Conservation (phyloP, 1,284 basidiomycete genomes). For the Rugosomyces carneus region DNA sequence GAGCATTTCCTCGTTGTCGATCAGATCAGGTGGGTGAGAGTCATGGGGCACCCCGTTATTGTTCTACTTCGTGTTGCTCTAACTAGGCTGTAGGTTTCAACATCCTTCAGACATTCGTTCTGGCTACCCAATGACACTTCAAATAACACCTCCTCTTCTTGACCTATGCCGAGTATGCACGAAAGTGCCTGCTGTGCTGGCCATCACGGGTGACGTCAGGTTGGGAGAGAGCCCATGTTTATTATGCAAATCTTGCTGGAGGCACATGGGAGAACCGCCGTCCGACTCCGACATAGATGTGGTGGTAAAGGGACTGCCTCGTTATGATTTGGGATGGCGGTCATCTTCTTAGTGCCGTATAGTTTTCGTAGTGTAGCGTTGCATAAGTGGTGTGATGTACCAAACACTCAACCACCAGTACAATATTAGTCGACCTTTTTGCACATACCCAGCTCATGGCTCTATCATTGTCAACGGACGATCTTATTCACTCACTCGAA, state of each 20-base stretch:
- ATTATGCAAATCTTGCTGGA: slow-evolving; percentile 69
- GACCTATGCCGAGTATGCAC: slow-evolving; percentile 62
- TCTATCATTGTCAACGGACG: slow-evolving; percentile 20
- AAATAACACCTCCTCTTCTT: slow-evolving; percentile 54
- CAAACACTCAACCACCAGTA: no score
- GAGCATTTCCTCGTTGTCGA: slow-evolving; percentile 75
- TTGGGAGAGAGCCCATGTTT: slow-evolving; percentile 72
- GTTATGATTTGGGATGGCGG: slow-evolving; percentile 30
- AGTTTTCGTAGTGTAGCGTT: no score
- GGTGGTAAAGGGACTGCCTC: slow-evolving; percentile 46
- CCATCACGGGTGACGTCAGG: slow-evolving; percentile 62
- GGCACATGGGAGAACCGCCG: slow-evolving; percentile 54
- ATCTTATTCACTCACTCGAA: slow-evolving; percentile 36
- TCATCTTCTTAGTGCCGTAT: not conserved
- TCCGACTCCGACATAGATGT: slow-evolving; percentile 36
- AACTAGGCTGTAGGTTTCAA: slow-evolving; percentile 36
- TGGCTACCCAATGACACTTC: slow-evolving; percentile 61
- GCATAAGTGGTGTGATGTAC: no score
- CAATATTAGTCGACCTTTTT: no score
- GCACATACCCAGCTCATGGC: slow-evolving; percentile 11
- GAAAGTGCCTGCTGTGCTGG: slow-evolving; percentile 61
- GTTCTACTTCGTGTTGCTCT: slow-evolving; percentile 2
- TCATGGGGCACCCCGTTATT: not conserved
- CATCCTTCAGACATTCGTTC: slow-evolving; percentile 48
- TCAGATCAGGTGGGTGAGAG: slow-evolving; percentile 54